A percentile compares a stretch with the other conserved stretches of the same genome.
Evolutionary conservation across 176 grass and related monocot species (phyloP).

Genomic region (Hyparrhenia diplandra): DNA sequence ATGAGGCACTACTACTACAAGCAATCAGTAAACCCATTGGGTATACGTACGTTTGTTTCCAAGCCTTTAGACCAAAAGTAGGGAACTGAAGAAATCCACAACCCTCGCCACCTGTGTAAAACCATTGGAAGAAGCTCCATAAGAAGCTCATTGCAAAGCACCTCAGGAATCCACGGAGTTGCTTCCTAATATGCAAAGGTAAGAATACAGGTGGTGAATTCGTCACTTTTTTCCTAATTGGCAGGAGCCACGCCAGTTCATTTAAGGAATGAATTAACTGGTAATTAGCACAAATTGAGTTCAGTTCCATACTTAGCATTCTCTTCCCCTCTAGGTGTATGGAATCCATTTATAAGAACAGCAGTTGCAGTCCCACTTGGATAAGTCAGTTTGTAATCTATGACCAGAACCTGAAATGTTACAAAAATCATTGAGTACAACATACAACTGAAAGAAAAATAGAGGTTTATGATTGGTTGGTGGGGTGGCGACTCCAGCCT

Average conservation of each 20-base stretch:
- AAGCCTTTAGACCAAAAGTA: slow-evolving; percentile 83
- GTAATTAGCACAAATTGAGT: neutral
- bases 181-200: slow-evolving; percentile 45
- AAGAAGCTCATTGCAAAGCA: slow-evolving; percentile 64
- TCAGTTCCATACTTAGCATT: slow-evolving; percentile 54
- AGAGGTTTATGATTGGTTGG: neutral
- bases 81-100: slow-evolving; percentile 91
- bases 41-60: slow-evolving; percentile 87
- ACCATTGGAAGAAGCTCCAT: slow-evolving; percentile 92
- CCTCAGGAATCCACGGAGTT: slow-evolving; percentile 60
- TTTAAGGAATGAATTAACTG: neutral
- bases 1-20: neutral
- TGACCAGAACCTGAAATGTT: slow-evolving; percentile 67
- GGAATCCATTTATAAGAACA: slow-evolving; percentile 92
- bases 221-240: neutral
- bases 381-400: slow-evolving; percentile 85
- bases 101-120: slow-evolving; percentile 72
- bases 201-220: neutral
- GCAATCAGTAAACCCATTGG: neutral
- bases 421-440: neutral
- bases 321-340: slow-evolving; percentile 74
- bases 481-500: neutral
- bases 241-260: neutral
- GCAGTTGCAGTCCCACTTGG: slow-evolving; percentile 91
- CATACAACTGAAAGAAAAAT: neutral